Evolutionary conservation across 192 early-diverging fungal genomes (phyloP).

Genomic region (Backusella liffmaniae): DNA sequence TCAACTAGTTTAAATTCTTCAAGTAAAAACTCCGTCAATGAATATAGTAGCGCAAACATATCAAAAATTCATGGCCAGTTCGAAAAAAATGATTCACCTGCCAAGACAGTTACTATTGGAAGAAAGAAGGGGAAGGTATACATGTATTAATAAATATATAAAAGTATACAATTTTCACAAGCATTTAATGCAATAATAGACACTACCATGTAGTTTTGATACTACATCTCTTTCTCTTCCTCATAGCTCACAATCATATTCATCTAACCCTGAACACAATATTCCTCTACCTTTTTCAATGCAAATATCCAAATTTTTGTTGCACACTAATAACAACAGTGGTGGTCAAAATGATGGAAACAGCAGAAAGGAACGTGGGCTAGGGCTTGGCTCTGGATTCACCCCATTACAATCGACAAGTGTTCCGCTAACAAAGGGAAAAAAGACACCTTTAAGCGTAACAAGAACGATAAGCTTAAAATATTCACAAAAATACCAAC

Average conservation of each 20-base stretch:
- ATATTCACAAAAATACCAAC: conserved; percentile 6
- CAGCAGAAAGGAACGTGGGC: neutral
- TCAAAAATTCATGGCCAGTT: neutral
- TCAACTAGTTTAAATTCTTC: neutral
- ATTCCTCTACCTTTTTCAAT: neutral
- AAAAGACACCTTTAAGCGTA: neutral
- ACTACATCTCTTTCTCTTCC: conserved; percentile 23
- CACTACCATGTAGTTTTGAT: conserved; percentile 28
- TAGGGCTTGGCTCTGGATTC: conserved; percentile 6
- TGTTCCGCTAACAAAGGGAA: neutral
- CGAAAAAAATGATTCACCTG: neutral
- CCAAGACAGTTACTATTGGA: neutral
- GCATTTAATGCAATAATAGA: conserved; percentile 10
- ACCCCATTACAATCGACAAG: neutral
- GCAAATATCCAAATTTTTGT: neutral
- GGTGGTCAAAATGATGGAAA: conserved; percentile 6
- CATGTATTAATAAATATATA: neutral
- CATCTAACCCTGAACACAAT: neutral
- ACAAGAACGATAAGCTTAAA: neutral
- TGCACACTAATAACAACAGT: neutral
- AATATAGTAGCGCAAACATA: neutral
- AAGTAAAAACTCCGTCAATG: conserved; percentile 5
- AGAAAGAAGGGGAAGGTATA: conserved; percentile 30
- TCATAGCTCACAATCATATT: conserved; percentile 18
- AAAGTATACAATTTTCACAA: neutral